Evolutionary conservation across 2,329 filamentous ascomycete genomes (phyloP).

Genomic region (Diplodia mutila): DNA sequence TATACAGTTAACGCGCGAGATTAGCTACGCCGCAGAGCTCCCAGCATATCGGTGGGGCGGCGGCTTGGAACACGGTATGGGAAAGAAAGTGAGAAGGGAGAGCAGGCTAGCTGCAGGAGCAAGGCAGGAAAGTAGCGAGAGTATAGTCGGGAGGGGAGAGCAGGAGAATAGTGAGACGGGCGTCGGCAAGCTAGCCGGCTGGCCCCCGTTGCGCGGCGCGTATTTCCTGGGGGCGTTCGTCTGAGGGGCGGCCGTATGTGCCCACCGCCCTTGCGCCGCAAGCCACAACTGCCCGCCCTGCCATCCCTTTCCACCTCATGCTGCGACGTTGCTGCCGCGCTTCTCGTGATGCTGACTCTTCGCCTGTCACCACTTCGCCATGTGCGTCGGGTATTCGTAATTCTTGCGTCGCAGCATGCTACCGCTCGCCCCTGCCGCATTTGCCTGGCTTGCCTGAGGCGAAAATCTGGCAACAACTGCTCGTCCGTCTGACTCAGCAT

Average conservation of each 20-base stretch:
- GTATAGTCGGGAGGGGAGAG: neutral
- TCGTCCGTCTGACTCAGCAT: neutral
- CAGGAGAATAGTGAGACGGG: neutral
- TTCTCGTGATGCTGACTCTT: neutral
- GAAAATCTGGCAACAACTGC: constrained; percentile 4
- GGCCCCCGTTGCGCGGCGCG: neutral
- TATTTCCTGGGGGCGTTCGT: too few species aligned
- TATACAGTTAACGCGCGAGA: neutral
- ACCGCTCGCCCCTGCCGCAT: neutral
- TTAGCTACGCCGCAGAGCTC: constrained; percentile 10
- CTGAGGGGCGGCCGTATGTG: too few species aligned
- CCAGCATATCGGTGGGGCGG: neutral
- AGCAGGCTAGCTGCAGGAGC: neutral
- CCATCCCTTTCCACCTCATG: neutral
- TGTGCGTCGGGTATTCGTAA: neutral
- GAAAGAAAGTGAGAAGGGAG: neutral
- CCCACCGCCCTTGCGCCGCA: constrained; percentile 8
- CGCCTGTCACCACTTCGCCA: neutral
- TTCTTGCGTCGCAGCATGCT: neutral
- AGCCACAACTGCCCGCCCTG: neutral
- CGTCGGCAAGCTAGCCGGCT: constrained; percentile 1
- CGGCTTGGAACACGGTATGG: neutral
- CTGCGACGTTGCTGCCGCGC: neutral
- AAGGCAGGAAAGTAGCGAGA: neutral
- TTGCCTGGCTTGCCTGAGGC: neutral